These are phyloP conservation scores for Candida sanyaensis DNA, from an alignment of 1,139 yeast species.

Conservation along the genomic window DNA sequence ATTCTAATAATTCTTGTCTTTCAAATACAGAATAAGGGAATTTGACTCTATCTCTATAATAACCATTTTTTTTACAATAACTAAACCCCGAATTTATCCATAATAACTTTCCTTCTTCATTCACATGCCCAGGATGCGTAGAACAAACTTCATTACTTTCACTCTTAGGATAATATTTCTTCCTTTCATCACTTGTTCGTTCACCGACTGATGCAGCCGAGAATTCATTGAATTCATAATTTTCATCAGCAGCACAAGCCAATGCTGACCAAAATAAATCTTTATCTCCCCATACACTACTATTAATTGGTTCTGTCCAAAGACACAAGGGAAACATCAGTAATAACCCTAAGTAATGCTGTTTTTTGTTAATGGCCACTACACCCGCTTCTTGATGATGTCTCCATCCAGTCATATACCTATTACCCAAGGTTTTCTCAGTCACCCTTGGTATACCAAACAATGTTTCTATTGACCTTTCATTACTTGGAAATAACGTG, in stretches of 20 bases:
- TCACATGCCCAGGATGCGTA: slow-evolving; percentile 68
- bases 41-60: slow-evolving; percentile 27
- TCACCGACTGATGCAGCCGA: slow-evolving; percentile 52
- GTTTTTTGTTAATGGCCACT: slow-evolving; percentile 44
- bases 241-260: slow-evolving; percentile 51
- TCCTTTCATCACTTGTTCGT: slow-evolving; percentile 17
- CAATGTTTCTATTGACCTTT: slow-evolving; percentile 34
- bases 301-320: slow-evolving; percentile 40
- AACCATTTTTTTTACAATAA: slow-evolving; percentile 55
- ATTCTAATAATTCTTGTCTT: slow-evolving; percentile 25
- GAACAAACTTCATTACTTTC: slow-evolving; percentile 57
- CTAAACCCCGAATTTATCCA: slow-evolving; percentile 74
- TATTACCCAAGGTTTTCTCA: slow-evolving; percentile 39
- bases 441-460: slow-evolving; percentile 41
- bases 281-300: slow-evolving; percentile 56
- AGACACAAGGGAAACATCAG: slow-evolving; percentile 41
- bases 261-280: slow-evolving; percentile 59
- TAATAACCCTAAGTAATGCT: slow-evolving; percentile 47
- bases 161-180: slow-evolving; percentile 32
- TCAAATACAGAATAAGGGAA: slow-evolving; percentile 35
- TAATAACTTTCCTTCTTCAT: slow-evolving; percentile 47
- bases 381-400: slow-evolving; percentile 63
- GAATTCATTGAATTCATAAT: slow-evolving; percentile 36
- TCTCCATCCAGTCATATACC: slow-evolving; percentile 49
- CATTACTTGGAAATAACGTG: slow-evolving; percentile 41